A percentile compares a stretch with the other conserved stretches of the same genome.
Conservation (phyloP, 1,284 basidiomycete genomes). For the Tilletia caries region DNA sequence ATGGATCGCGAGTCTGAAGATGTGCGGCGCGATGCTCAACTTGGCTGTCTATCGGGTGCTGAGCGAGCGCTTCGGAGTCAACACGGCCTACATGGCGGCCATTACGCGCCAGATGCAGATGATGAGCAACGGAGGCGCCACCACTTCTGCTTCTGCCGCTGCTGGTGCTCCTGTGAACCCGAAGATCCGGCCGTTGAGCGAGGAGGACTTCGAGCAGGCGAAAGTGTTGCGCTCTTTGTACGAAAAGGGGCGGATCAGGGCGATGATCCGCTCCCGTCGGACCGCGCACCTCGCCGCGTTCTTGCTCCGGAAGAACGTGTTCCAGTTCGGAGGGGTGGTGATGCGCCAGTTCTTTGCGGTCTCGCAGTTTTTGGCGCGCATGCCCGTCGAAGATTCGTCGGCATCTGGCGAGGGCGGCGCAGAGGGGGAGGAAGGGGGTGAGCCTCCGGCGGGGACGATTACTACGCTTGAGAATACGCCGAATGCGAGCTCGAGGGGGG, state of each 20-base stretch:
- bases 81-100: conserved; percentile 30
- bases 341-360: conserved; percentile 37
- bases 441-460: not conserved
- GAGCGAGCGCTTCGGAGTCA: conserved; percentile 31
- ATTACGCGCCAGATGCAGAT: conserved; percentile 12
- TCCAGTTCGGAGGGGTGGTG: conserved; percentile 40
- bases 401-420: not conserved
- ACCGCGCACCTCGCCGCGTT: conserved; percentile 35
- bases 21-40: conserved; percentile 35
- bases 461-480: conserved; percentile 9
- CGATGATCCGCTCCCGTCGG: conserved; percentile 33
- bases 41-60: conserved; percentile 37
- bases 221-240: conserved; percentile 31
- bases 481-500: not conserved
- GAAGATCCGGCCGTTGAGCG: not conserved
- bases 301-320: conserved; percentile 31
- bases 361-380: conserved; percentile 39
- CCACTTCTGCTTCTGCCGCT: too few relatives aligned
- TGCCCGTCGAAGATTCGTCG: conserved; percentile 8
- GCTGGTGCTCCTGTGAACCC: conserved; percentile 11
- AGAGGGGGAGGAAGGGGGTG: not conserved
- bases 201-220: conserved; percentile 29
- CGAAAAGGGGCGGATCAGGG: conserved; percentile 31
- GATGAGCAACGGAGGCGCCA: conserved; percentile 2
- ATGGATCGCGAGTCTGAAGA: conserved; percentile 41